Conservation (phyloP, 805 yeast species). For the Wickerhamomyces alni region DNA sequence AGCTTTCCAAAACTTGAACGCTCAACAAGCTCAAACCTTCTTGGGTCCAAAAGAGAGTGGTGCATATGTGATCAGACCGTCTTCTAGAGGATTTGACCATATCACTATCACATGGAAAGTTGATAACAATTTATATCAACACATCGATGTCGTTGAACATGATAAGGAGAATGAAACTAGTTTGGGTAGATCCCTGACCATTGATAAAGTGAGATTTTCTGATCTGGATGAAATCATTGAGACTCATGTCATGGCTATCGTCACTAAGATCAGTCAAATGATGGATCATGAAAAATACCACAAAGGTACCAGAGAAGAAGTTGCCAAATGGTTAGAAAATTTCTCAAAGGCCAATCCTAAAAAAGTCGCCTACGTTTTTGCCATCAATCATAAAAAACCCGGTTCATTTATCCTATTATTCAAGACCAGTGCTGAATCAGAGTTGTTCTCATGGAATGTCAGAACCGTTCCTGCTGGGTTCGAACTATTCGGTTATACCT, state of each 20-base stretch:
- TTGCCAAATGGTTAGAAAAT: slow-evolving; percentile 78
- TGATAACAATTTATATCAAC: slow-evolving; percentile 86
- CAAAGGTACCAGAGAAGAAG: slow-evolving; percentile 71
- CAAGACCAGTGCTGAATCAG: slow-evolving; percentile 67
- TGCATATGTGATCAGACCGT: slow-evolving; percentile 89
- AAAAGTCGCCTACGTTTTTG: slow-evolving; percentile 85
- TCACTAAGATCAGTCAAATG: slow-evolving; percentile 79
- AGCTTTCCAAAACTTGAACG: slow-evolving; percentile 74
- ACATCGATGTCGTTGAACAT: slow-evolving; percentile 77
- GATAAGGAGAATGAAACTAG: slow-evolving; percentile 58
- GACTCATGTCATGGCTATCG: slow-evolving; percentile 78
- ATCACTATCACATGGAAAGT: slow-evolving; percentile 96
- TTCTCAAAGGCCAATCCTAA: slow-evolving; percentile 89
- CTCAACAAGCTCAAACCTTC: slow-evolving; percentile 87
- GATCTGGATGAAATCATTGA: slow-evolving; percentile 93
- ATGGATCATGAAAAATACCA: slow-evolving; percentile 83
- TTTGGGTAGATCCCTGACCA: slow-evolving; percentile 51
- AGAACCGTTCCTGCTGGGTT: slow-evolving; percentile 86
- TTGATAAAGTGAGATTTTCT: slow-evolving; percentile 65
- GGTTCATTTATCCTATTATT: slow-evolving; percentile 91
- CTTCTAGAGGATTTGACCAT: slow-evolving; percentile 83
- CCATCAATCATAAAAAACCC: slow-evolving; percentile 84
- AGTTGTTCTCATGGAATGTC: slow-evolving; percentile 82
- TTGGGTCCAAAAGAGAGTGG: slow-evolving; percentile 88
- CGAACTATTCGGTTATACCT: slow-evolving; percentile 68